These are phyloP conservation scores for Lunularia cruciata DNA, from an alignment of 225 moss, liverwort and hornwort species.

Conservation along the genomic window DNA sequence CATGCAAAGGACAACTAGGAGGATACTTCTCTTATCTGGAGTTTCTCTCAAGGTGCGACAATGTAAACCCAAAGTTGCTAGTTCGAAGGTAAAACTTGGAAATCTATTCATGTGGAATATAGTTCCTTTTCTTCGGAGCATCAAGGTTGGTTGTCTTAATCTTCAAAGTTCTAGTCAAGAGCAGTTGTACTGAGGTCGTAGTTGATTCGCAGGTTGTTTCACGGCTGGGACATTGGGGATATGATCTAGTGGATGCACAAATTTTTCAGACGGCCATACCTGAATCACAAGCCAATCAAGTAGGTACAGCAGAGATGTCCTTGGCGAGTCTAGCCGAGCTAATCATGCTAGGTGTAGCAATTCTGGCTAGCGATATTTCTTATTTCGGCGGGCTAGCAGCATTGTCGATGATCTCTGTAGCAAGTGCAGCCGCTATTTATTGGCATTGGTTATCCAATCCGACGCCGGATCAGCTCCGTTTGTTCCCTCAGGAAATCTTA, in stretches of 20 bases:
- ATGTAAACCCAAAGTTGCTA: too few relatives aligned
- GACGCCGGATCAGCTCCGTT: constrained; percentile 55
- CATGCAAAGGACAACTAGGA: too few relatives aligned
- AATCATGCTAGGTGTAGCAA: constrained; percentile 78
- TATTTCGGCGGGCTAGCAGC: constrained; percentile 73
- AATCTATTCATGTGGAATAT: not conserved
- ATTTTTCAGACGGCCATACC: constrained; percentile 85
- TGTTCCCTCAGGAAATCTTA: constrained; percentile 58
- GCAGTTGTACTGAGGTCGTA: too few relatives aligned
- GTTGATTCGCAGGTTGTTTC: constrained; percentile 58
- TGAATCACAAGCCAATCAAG: constrained; percentile 69
- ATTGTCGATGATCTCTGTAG: constrained; percentile 67
- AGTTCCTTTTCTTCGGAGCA: not conserved
- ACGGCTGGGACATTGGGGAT: constrained; percentile 77
- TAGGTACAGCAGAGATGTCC: constrained; percentile 81
- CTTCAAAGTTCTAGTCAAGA: not conserved
- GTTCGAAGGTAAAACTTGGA: too few relatives aligned
- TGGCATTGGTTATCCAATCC: constrained; percentile 80
- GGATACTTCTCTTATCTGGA: too few relatives aligned
- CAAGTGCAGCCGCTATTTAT: constrained; percentile 69
- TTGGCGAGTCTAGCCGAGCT: constrained; percentile 78
- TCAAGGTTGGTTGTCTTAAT: not conserved
- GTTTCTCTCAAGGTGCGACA: too few relatives aligned
- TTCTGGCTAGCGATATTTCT: constrained; percentile 71
- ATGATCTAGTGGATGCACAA: constrained; percentile 83